Base-by-base conservation (phyloP, 176 grass and related monocot genomes). In the Aegilops speltoides region DNA sequence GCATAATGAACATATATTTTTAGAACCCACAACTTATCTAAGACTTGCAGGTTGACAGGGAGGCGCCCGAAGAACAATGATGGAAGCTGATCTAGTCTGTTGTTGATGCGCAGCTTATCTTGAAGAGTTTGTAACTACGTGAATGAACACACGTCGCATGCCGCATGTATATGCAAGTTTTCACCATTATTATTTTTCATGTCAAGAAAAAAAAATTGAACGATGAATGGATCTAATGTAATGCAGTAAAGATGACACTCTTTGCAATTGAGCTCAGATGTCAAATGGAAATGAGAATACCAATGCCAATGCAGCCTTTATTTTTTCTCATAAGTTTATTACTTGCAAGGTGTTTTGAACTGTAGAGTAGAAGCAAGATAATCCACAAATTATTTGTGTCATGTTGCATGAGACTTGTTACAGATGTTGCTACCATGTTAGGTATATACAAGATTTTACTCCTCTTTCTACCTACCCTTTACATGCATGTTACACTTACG, bases 21-120 rank as follows among this genome's bases (percentile, higher is more conserved):
- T 2, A 8, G 52, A 33, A 74, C 73, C 20, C 23, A 25, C 20
- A 33, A 43, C 78, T 86, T 70, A 90, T 52, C 8, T 64, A 28
- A 33, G 46, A 70, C 65, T 82, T 89, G 29, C n/a, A 12, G 64
- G 68, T 86, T 90, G n/a, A 40, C 84, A 91, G 94, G 86, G 65
- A 89, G 94, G 78, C 89, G 48, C 75, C 68, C 28, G 81, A 89
- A 88, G 41, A 78, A 78, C 86, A 28, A 77, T 70, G 65, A 75
- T 63, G 67, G 64, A 68, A 86, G 64, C 75, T 92, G 64, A 93
- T 34, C 13, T 33, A 46, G 6, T 78, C 33, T 82, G 24, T 13
- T 85, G 50, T 68, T 66, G 64, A 23, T 83, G 15, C 20, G 1
- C 59, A 65, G 25, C 61, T 88, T 41, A 40, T 34, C 48, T 46